Base-by-base conservation (phyloP, 2,329 filamentous ascomycete genomes). In the Fusarium citri region DNA sequence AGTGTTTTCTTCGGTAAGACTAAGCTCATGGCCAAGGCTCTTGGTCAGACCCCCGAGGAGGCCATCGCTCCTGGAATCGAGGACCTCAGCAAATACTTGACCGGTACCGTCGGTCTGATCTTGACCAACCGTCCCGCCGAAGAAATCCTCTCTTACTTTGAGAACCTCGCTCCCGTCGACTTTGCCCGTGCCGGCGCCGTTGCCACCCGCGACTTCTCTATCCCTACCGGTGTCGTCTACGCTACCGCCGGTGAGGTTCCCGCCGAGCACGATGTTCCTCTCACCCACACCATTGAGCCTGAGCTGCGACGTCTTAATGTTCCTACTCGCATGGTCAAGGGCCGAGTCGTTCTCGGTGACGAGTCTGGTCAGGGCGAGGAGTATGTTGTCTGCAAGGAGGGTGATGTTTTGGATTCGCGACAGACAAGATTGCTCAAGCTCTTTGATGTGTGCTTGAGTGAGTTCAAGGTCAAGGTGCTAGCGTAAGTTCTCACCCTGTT, bases 1-100 rank as follows among this genome's bases (percentile, higher is more conserved):
- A 96, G 94, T 75, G 85, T 99, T 80, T 98, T 98, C 89, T 98
- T 98, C 83, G 96, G 95, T 83, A 99, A 98, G 86, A 98, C 95
- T 64, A 98, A 98, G 84, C 94, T 99, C 81, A 98, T 98, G 94
- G 91, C 93, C 76, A 95, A 96, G 83, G 94, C 96, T 60, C 91
- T 99, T 26, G 96, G 96, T 78, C 88, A 88, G 71, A 90, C 86
- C 56, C 86, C 90, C 72, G 91, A 92, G 77, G 92, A 93, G 76
- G 93, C 94, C 82, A 88, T 92, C 81, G 92, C 93, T 73, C 88
- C 92, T 46, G 93, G 93, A 78, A 89, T 96, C 76, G 86, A 93
- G 78, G 82, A 84, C 68, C 89, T 98, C 62, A 83, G 87, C 22
- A 84, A 84, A 47, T 88, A 93, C 84, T 86, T 98, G 54, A 82